A percentile compares a stretch with the other conserved stretches of the same genome.
phyloP scores from a whole-genome alignment of 208 protist genomes.

The Strigomonas culicis region DNA sequence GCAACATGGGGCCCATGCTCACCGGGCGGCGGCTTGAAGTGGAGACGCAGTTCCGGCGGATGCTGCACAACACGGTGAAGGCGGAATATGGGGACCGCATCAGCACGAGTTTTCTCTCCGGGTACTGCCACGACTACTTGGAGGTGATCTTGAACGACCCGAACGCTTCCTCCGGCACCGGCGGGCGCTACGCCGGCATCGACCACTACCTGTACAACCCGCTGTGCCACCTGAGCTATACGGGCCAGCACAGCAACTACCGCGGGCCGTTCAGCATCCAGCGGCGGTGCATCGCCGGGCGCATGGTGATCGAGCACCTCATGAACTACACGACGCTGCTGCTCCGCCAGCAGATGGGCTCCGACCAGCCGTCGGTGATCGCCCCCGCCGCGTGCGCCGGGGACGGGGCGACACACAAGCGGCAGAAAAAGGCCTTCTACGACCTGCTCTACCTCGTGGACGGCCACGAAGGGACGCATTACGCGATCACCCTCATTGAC shows the following conservation, averaged over 20 bases:
- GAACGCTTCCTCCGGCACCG: conserved; percentile 22
- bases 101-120: conserved; percentile 29
- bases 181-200: conserved; percentile 18
- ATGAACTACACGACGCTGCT: conserved; percentile 46
- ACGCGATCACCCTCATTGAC: conserved; percentile 41
- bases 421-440: conserved; percentile 30
- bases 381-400: not conserved
- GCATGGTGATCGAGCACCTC: conserved; percentile 49
- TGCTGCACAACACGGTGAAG: conserved; percentile 40
- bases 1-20: conserved; percentile 34
- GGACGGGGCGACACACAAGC: not conserved
- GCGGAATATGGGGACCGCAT: conserved; percentile 32
- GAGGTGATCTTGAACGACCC: conserved; percentile 18
- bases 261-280: conserved; percentile 59
- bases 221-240: conserved; percentile 60
- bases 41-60: conserved; percentile 10
- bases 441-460: conserved; percentile 56
- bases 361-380: not conserved
- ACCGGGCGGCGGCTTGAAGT: not conserved
- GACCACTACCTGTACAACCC: conserved; percentile 56
- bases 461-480: conserved; percentile 63
- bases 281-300: conserved; percentile 43
- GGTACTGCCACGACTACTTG: conserved; percentile 44
- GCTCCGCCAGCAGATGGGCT: conserved; percentile 26
- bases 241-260: conserved; percentile 37